These are phyloP conservation scores for Cubamyces sp. DNA, from an alignment of 768 basidiomycete genomes.

Conservation along the genomic window DNA sequence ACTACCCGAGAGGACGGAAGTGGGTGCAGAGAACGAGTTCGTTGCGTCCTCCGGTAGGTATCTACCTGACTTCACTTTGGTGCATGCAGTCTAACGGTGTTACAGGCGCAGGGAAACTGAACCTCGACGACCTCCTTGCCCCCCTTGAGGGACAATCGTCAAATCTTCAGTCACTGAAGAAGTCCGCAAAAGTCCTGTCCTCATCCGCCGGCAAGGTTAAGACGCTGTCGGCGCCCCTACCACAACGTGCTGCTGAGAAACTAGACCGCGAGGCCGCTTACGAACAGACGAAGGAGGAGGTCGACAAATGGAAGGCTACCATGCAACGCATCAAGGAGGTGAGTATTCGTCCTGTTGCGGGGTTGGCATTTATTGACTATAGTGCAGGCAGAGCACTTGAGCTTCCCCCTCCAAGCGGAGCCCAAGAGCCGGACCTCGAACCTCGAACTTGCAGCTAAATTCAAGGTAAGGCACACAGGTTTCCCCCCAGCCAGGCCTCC, in stretches of 20 bases:
- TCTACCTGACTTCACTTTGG: neutral
- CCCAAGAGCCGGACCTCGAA: constrained; percentile 62
- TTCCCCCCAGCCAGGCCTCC: neutral
- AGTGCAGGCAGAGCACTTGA: constrained; percentile 78
- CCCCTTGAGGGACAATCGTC: constrained; percentile 66
- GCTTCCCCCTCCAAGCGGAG: constrained; percentile 80
- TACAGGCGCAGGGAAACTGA: constrained; percentile 56
- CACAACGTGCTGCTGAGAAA: constrained; percentile 84
- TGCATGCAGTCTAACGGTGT: neutral
- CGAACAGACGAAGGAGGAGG: constrained; percentile 89
- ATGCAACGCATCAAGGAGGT: constrained; percentile 94
- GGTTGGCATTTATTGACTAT: neutral
- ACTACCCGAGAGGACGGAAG: constrained; percentile 73
- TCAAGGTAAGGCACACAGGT: constrained; percentile 59
- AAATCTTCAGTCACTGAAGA: constrained; percentile 66
- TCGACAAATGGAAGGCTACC: constrained; percentile 90
- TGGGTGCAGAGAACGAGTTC: constrained; percentile 84
- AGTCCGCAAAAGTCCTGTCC: constrained; percentile 66
- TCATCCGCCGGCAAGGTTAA: constrained; percentile 57
- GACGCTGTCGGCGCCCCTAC: constrained; percentile 81
- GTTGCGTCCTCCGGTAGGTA: constrained; percentile 54
- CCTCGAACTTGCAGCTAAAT: constrained; percentile 78
- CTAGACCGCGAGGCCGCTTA: constrained; percentile 94
- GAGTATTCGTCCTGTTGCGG: constrained; percentile 16
- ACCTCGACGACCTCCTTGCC: constrained; percentile 75